These are phyloP conservation scores for Physcomitrium patens DNA, from an alignment of 225 moss, liverwort and hornwort genomes.

Conservation along the genomic window DNA sequence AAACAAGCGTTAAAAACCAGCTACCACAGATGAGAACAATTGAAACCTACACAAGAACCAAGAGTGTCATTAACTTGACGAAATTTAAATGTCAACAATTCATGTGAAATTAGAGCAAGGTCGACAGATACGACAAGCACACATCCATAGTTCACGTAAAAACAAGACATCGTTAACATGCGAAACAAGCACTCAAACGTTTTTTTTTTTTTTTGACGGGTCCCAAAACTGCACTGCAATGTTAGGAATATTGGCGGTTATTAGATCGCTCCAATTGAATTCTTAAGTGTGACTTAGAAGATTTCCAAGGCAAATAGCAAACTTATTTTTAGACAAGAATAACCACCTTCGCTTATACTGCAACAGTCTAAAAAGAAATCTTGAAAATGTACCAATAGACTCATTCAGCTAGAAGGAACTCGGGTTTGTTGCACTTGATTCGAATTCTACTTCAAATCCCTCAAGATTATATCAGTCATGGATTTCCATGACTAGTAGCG, in stretches of 20 bases:
- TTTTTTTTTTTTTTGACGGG: conserved; percentile 27
- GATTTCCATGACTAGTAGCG: conserved; percentile 86
- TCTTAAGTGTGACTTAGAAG: conserved; percentile 18
- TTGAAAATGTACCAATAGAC: conserved; percentile 1
- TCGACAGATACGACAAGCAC: no score
- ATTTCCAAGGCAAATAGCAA: conserved; percentile 14
- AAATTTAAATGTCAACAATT: no score
- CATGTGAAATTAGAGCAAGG: no score
- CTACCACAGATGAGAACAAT: no score
- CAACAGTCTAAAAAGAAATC: not conserved
- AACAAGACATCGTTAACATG: not conserved
- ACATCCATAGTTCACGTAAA: no score
- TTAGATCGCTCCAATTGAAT: conserved; percentile 20
- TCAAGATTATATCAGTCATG: conserved; percentile 44
- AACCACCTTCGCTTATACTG: not conserved
- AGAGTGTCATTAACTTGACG: no score
- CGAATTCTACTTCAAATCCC: conserved; percentile 30
- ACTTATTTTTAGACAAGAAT: conserved; percentile 4
- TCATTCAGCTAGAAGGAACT: conserved; percentile 36
- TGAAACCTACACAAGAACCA: no score
- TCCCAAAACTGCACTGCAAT: conserved; percentile 9
- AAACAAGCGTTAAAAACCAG: no score
- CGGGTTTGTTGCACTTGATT: conserved; percentile 38
- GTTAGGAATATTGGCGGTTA: conserved; percentile 3
- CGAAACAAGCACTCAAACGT: conserved; percentile 10